Evolutionary conservation across 139 green algal species (phyloP), one percentile per base, ranked within the genome.

Genomic region (Closterium sp.): DNA sequence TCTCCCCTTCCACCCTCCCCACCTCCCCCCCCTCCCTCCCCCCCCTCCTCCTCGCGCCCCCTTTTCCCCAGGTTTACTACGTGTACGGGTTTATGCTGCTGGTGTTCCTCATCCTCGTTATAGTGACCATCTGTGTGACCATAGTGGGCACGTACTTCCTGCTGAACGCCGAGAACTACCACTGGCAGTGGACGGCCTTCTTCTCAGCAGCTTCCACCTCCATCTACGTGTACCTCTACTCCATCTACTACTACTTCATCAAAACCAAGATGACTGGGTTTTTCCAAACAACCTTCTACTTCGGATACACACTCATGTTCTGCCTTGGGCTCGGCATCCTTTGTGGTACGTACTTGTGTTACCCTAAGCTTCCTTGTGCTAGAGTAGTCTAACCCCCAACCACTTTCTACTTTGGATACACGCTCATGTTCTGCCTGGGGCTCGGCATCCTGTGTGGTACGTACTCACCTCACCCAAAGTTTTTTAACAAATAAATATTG

Each of bases 41-140:
- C 36, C 36, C 36, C 36, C 36, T 6, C 6, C 36, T 55, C 36
- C 6, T 55, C 4, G 4, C 43, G 12, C 36, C 36, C 4, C 36
- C 36, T 55, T 55, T 55, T 55, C 36, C 6, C 6, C 36, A 55
- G 4, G 36, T 6, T 55, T 6, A 55, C 6, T 55, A 55, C 84
- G 98, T 99, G 90, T 99, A 98, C 93, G 98, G 98, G 90, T 99
- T 99, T 96, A 97, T 99, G 95, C 95, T 99, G 89, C 96, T 99
- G 21, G 98, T 99, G 88, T 97, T 98, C 90, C 66, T 98, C 83
- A 99, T 99, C 94, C 95, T 99, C 64, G 87, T 97, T 34, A 96
- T 98, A 30, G 98, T 99, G 30, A 98, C 97, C 0, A 89, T 96
- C 4, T 99, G 97, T 89, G 95, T 97, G 4, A 97, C 97, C 32